Evolutionary conservation across 441 rosid species (phyloP), one percentile per base, ranked within the genome.

Genomic region (Erodium texanum): DNA sequence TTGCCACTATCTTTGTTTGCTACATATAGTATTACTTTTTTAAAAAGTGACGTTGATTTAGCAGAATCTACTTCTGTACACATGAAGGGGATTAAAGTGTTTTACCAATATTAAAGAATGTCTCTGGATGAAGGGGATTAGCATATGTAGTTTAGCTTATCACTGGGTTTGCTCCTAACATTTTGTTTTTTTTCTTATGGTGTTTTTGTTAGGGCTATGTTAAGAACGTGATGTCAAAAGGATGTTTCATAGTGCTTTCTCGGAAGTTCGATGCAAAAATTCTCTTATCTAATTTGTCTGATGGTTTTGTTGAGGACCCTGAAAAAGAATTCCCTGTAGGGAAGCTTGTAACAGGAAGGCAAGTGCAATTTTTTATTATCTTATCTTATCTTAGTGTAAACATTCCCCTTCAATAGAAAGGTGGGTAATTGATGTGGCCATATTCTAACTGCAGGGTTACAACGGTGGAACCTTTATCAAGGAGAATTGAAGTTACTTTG

Each of bases 231-330:
- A 76, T 78, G 62, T 62, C 98, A 38, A 94, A 90, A 75, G 99
- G 97, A 66, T 94, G 98, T 77, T 94, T 92, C 81, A 82, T 94
- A 74, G 66, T 73, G 69, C 89, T 94, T 70, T 92, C 99, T 48
- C 84, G 95, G 79, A 92, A 85, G 75, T 66, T 94, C 4, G 99
- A 92, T 70, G 99, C 98, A n/a, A 94, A 81, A 81, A 78, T 94
- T 79, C 86, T 83, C 68, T 27, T 92, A 32, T 89, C 97, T 65
- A 88, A 94, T 77, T 75, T 94, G 66, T 85, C 89, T 23, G 89
- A 88, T 79, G 89, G 84, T 65, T 94, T 65, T 84, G 75, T 92
- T 67, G 81, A 82, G 45, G 79, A 82, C 22, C 98, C 88, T 54
- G 91, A 85, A 78, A 81, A 81, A 67, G 93, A 89, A 82, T 92